A percentile compares a stretch with the other conserved stretches of the same genome.
These are phyloP conservation scores for Bassia scoparia DNA, from an alignment of 148 eudicot species.

Conservation along the genomic window DNA sequence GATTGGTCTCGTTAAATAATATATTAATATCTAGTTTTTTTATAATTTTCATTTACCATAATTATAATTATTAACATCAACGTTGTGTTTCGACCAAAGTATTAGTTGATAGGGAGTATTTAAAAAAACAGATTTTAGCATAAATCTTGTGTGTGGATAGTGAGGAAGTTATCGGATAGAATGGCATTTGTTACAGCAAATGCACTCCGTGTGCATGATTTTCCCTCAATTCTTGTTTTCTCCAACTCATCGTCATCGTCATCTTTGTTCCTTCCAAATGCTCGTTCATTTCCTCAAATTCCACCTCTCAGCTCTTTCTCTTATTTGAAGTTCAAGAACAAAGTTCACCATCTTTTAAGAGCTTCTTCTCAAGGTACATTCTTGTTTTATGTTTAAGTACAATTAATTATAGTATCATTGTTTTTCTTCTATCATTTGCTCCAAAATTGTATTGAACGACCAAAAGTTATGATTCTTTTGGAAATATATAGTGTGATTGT, in stretches of 20 bases:
- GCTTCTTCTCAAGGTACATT: constrained; percentile 10
- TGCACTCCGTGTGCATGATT: neutral
- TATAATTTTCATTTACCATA: no score
- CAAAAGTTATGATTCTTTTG: no score
- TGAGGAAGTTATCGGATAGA: neutral
- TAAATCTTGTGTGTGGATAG: neutral
- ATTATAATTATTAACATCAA: no score
- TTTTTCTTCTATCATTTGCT: neutral
- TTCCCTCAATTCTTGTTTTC: neutral
- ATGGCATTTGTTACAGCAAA: neutral
- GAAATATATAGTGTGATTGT: no score
- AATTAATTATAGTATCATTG: neutral
- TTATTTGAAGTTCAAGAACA: neutral
- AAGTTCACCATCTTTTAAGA: neutral
- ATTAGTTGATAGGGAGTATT: no score
- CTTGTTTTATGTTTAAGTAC: neutral
- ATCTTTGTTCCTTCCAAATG: neutral
- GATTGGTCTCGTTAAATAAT: no score
- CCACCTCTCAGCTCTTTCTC: neutral
- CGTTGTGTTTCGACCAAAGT: no score
- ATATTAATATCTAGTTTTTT: no score
- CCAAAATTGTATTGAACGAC: no score
- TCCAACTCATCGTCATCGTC: neutral
- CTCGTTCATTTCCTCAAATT: neutral
- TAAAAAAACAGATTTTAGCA: no score